Base-by-base conservation (phyloP, 225 moss, liverwort and hornwort species). In the Bryoerythrophyllum caledonicum region DNA sequence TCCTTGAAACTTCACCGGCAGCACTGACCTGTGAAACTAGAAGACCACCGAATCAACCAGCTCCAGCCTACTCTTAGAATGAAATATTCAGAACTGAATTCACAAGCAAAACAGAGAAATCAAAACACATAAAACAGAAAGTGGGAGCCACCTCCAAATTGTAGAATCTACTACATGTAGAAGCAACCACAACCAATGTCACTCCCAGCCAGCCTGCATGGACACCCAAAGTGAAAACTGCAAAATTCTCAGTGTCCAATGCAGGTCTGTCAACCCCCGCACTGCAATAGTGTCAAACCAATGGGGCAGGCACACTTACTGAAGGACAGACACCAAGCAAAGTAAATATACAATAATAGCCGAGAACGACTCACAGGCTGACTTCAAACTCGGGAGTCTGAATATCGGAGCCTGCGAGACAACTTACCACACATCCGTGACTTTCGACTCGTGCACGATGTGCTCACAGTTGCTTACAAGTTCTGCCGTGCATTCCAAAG, bases 391-490 rank as follows among this genome's bases (percentile, higher is more conserved):
- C 55, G 51, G 55, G 49, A 73, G 60, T 75, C 61, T 49, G 1
- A 44, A 72, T 66, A 44, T 35, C 41, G 67, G 27, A 63, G 73
- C 76, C 72, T 67, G 63, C 65, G 48, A 81, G 76, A n/a, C 76
- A 55, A 79, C 84, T 81, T 87, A 87, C 87, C 78, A 71, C 8
- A 70, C 56, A 76, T 73, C 61, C n/a, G 70, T 84, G 49, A 79
- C 61, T 66, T 78, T 76, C 65, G 48, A 70, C 40, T 77, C 66
- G 60, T 76, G 75, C 44, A 71, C 46, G 62, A 72, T 82, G 67
- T 78, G 55, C 70, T 75, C 70, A 81, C 73, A 83, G 52, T 76
- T 84, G 79, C 79, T 87, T 83, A 84, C 8, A 76, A 87, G 24
- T 56, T 77, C 49, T 84, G 74, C 67, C 75, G 74, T 74, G 74